phyloP scores from a whole-genome alignment of 768 basidiomycete species.

The Auricularia heimuer region DNA sequence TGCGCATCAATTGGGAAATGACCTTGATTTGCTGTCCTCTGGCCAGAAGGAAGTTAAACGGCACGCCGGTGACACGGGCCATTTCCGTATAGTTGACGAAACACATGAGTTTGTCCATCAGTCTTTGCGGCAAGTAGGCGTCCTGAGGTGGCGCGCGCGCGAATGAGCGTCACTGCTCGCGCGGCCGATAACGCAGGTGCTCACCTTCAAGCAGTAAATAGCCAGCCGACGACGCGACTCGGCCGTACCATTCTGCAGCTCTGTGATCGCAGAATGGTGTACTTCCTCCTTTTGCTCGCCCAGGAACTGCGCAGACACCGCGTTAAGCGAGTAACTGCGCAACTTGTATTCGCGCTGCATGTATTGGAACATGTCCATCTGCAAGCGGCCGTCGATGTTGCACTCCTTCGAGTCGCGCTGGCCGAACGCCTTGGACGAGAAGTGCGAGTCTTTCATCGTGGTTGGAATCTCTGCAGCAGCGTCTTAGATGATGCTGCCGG shows the following conservation, averaged over 20 bases:
- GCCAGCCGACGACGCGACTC: conserved; percentile 89
- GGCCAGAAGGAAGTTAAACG: conserved; percentile 90
- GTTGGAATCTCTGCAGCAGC: conserved; percentile 53
- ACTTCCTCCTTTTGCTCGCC: conserved; percentile 99
- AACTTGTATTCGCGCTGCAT: conserved; percentile 99
- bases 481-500: conserved; percentile 1
- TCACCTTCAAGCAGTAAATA: conserved; percentile 83
- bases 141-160: conserved; percentile 35
- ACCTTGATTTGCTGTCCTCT: conserved; percentile 99
- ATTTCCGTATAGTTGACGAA: conserved; percentile 98
- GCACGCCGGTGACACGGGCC: conserved; percentile 99
- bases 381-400: conserved; percentile 79
- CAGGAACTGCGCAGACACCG: conserved; percentile 94
- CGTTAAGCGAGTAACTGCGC: conserved; percentile 93
- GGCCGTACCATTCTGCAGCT: conserved; percentile 91
- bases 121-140: conserved; percentile 92
- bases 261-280: conserved; percentile 96
- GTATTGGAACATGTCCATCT: conserved; percentile 91
- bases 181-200: too few relatives aligned
- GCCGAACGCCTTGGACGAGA: conserved; percentile 96
- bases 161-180: too few relatives aligned
- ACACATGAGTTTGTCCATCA: conserved; percentile 98
- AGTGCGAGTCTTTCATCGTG: conserved; percentile 86
- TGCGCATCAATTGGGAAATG: conserved; percentile 87
- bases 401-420: conserved; percentile 96